phyloP scores from a whole-genome alignment of 202 grass and related monocot species.

The Dendrocalamus latiflorus region DNA sequence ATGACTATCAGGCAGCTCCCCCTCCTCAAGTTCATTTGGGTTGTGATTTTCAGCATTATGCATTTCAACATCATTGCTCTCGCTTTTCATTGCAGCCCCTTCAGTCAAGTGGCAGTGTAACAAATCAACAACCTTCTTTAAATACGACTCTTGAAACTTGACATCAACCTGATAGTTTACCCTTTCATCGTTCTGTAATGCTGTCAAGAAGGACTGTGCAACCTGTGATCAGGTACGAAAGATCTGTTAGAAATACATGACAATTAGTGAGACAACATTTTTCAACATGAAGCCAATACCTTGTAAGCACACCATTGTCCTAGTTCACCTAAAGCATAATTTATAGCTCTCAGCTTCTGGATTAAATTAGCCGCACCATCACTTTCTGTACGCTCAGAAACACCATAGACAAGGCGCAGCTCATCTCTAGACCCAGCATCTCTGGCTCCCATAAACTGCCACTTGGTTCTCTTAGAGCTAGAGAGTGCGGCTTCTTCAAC shows the following conservation, averaged over 20 bases:
- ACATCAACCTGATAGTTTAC: constrained; percentile 96
- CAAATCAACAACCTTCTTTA: constrained; percentile 83
- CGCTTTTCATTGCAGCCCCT: constrained; percentile 57
- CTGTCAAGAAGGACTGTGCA: constrained; percentile 88
- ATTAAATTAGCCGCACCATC: constrained; percentile 98
- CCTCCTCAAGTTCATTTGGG: constrained; percentile 85
- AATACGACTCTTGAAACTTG: constrained; percentile 94
- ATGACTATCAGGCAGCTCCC: constrained; percentile 90
- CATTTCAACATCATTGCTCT: constrained; percentile 41
- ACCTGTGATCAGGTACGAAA: constrained; percentile 56
- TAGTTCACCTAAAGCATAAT: constrained; percentile 95
- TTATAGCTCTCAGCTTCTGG: constrained; percentile 92
- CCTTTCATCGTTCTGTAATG: constrained; percentile 94
- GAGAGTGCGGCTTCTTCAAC: constrained; percentile 84
- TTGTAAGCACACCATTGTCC: constrained; percentile 99
- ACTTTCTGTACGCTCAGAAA: constrained; percentile 98
- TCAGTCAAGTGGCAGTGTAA: constrained; percentile 86
- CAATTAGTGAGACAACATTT: not conserved
- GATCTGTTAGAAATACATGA: constrained; percentile 29
- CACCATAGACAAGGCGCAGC: constrained; percentile 93
- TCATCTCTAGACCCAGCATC: constrained; percentile 96
- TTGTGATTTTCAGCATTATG: constrained; percentile 41
- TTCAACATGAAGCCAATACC: constrained; percentile 41
- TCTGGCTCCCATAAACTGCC: constrained; percentile 99
- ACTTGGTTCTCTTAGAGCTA: constrained; percentile 90